Conservation (phyloP, 2,329 filamentous ascomycete genomes). For the Hypoxylon sp. region DNA sequence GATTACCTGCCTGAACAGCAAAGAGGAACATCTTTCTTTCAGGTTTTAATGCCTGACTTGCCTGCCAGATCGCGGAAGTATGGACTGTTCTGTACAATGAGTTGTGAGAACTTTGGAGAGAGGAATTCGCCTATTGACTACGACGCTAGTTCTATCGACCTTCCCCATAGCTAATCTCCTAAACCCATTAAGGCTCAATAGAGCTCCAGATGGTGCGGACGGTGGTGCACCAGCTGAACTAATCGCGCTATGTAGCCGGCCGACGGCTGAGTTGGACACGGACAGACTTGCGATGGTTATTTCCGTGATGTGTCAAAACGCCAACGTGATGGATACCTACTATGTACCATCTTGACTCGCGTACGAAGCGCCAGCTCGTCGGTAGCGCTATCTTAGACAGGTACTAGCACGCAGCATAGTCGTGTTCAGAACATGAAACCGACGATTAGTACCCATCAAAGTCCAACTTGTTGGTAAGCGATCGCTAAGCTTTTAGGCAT, state of each 20-base stretch:
- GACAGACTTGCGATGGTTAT: neutral
- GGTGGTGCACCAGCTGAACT: slow-evolving; percentile 12
- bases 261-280: neutral
- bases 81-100: no score
- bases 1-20: slow-evolving; percentile 16
- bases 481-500: no score
- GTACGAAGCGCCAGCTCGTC: neutral
- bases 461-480: no score
- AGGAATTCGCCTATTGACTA: no score
- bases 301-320: neutral
- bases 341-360: neutral
- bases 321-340: neutral
- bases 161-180: slow-evolving; percentile 24
- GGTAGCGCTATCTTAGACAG: neutral
- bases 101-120: no score
- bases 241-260: no score
- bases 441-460: no score
- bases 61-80: no score
- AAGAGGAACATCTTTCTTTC: slow-evolving; percentile 14
- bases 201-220: slow-evolving; percentile 16
- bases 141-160: no score
- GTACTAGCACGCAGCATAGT: neutral
- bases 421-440: no score
- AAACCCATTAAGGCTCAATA: slow-evolving; percentile 18
- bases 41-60: slow-evolving; percentile 12